These are phyloP conservation scores for Aegilops bicornis DNA, from an alignment of 176 grass and related monocot genomes.

Conservation along the genomic window DNA sequence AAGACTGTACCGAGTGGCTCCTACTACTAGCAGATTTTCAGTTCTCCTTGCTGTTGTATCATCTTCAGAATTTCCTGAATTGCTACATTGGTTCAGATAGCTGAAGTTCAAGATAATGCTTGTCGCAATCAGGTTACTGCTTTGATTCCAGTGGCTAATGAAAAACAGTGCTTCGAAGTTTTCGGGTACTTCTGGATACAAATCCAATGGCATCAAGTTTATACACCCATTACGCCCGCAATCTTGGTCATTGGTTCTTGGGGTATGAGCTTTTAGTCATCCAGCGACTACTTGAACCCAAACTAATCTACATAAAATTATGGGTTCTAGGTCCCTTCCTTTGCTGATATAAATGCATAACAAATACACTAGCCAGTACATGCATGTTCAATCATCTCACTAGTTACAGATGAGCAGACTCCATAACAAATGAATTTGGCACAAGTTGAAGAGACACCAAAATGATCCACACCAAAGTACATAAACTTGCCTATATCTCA, in stretches of 20 bases:
- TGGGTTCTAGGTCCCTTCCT: not conserved
- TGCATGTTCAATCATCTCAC: not conserved
- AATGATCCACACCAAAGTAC: not conserved
- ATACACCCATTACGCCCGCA: not conserved
- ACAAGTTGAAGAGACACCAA: not conserved
- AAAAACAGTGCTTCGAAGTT: too few relatives aligned
- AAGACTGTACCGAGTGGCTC: too few relatives aligned
- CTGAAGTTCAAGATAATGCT: not conserved
- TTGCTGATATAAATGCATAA: not conserved
- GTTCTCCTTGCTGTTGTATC: not conserved
- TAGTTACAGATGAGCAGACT: not conserved
- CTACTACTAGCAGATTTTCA: too few relatives aligned
- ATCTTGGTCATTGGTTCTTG: too few relatives aligned
- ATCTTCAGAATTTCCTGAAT: not conserved
- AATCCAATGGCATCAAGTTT: not conserved
- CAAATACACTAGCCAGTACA: not conserved
- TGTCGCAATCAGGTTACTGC: not conserved
- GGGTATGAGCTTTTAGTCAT: not conserved
- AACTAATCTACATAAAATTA: not conserved
- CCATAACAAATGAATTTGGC: not conserved
- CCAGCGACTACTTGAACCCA: not conserved
- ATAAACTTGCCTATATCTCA: slow-evolving; percentile 52
- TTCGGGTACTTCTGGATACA: too few relatives aligned
- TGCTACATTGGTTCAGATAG: not conserved
- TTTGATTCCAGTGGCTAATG: not conserved